Evolutionary conservation across 208 protist species (phyloP).

Genomic region (Crithidia fasciculata): DNA sequence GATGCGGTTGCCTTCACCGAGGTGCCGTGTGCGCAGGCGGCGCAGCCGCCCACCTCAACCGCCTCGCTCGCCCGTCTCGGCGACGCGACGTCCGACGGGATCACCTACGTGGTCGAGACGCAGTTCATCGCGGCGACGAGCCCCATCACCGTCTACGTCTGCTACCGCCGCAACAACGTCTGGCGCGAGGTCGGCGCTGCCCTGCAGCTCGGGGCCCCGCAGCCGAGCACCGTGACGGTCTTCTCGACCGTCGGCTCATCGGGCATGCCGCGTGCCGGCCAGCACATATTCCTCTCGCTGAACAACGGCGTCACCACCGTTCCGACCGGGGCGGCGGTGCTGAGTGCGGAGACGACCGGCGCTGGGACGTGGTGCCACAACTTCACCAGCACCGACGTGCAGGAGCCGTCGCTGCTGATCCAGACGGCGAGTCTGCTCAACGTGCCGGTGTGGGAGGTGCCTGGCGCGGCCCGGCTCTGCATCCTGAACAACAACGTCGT

Average conservation of each 20-base stretch:
- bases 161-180: conserved; percentile 49
- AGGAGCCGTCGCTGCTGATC: conserved; percentile 60
- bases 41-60: conserved; percentile 40
- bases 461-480: conserved; percentile 70
- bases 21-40: conserved; percentile 46
- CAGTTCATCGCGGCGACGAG: conserved; percentile 55
- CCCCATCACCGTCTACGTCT: conserved; percentile 58
- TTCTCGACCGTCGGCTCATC: conserved; percentile 25
- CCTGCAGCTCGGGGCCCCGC: conserved; percentile 46
- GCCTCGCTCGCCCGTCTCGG: conserved; percentile 44
- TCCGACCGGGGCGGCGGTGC: conserved; percentile 34
- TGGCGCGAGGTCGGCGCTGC: conserved; percentile 73
- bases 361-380: conserved; percentile 90
- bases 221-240: conserved; percentile 50
- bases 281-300: conserved; percentile 71
- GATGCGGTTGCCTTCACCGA: conserved; percentile 80
- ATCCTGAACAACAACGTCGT: conserved; percentile 33
- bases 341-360: conserved; percentile 45
- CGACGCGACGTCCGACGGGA: conserved; percentile 41
- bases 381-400: conserved; percentile 64
- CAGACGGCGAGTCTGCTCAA: conserved; percentile 47
- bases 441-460: conserved; percentile 70
- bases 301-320: conserved; percentile 12
- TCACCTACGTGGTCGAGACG: conserved; percentile 53
- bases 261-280: conserved; percentile 66